Percentiles rank a stretch among this genome's conserved stretches.
These are phyloP conservation scores for Rhizopus sp. DNA, from an alignment of 371 early-diverging fungal species.

Conservation along the genomic window DNA sequence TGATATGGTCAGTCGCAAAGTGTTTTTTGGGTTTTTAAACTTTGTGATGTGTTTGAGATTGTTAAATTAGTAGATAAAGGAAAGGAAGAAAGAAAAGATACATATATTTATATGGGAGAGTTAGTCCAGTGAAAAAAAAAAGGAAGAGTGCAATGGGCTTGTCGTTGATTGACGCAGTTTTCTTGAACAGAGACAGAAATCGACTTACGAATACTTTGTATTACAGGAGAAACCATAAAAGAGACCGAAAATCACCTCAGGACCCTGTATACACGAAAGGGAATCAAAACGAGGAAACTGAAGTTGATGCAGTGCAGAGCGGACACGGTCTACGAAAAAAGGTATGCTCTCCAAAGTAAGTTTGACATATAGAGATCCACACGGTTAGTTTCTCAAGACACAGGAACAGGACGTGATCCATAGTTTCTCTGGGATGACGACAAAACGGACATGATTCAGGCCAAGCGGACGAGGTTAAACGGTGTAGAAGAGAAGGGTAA, in stretches of 20 bases:
- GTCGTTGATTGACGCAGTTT: too few species aligned
- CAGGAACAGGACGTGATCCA: not conserved
- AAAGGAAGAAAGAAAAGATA: too few species aligned
- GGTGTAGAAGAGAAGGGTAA: not conserved
- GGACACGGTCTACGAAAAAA: not conserved
- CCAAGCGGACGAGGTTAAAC: not conserved
- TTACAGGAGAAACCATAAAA: too few species aligned
- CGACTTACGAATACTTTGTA: too few species aligned
- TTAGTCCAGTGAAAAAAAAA: too few species aligned
- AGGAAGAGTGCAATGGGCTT: too few species aligned
- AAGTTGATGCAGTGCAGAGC: too few species aligned
- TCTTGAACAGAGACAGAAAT: too few species aligned
- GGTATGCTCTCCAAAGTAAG: not conserved
- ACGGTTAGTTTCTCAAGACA: not conserved
- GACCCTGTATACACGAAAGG: too few species aligned
- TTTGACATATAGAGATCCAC: not conserved
- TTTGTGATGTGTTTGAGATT: not conserved
- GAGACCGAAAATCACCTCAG: not conserved
- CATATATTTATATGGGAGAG: too few species aligned
- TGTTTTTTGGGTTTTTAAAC: slow-evolving; percentile 3
- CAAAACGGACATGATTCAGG: not conserved
- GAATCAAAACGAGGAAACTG: too few species aligned
- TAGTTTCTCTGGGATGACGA: not conserved
- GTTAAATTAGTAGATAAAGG: too few species aligned
- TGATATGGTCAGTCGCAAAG: not conserved